Conservation (phyloP, 768 basidiomycete genomes). For the Macrolepiota albuminosa region DNA sequence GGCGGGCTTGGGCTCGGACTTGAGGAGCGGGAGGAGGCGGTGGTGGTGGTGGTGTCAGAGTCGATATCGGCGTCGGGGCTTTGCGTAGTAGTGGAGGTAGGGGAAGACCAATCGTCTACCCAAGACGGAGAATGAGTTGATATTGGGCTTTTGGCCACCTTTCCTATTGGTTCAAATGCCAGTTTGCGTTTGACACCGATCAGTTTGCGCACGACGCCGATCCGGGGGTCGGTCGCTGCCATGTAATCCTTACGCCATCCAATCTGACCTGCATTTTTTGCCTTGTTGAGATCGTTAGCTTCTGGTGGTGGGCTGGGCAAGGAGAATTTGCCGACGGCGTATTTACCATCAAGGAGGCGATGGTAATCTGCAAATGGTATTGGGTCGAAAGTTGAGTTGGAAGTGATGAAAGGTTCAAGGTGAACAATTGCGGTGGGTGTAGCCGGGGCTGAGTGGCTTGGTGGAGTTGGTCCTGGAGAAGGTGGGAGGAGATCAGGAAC, state of each 20-base stretch:
- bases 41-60: conserved; percentile 15
- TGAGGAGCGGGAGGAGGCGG: conserved; percentile 24
- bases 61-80: conserved; percentile 26
- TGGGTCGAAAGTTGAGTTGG: conserved; percentile 50
- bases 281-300: neutral
- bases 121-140: neutral
- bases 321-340: conserved; percentile 67
- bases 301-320: conserved; percentile 38
- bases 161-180: conserved; percentile 29
- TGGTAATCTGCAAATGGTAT: conserved; percentile 70
- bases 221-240: conserved; percentile 64
- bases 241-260: conserved; percentile 53
- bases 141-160: conserved; percentile 12
- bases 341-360: conserved; percentile 66
- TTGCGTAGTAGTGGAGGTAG: neutral
- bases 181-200: conserved; percentile 68
- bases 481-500: conserved; percentile 41
- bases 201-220: conserved; percentile 63
- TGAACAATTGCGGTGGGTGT: conserved; percentile 47
- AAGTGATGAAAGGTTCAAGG: conserved; percentile 26
- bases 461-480: conserved; percentile 48
- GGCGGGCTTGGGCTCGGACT: conserved; percentile 27
- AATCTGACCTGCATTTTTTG: neutral
- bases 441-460: conserved; percentile 40
- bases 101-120: conserved; percentile 19